Evolutionary conservation across 2,329 filamentous ascomycete species (phyloP).

Genomic region (Fusarium sp.): DNA sequence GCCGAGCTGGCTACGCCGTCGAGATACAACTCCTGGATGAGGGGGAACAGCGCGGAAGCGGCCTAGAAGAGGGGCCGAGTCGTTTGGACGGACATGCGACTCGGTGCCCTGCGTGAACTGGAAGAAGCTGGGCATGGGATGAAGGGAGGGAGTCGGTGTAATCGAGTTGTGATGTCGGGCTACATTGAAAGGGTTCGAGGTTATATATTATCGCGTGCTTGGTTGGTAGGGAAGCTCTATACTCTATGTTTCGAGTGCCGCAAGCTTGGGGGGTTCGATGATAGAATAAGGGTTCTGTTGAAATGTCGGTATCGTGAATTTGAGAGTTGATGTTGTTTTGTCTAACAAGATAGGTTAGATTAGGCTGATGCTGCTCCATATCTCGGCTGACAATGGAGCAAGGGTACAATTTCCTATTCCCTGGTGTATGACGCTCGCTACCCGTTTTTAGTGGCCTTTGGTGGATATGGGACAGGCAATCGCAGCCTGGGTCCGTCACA

Average conservation of each 20-base stretch:
- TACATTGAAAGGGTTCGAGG: constrained; percentile 18
- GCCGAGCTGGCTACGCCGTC: constrained; percentile 55
- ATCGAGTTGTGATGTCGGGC: constrained; percentile 26
- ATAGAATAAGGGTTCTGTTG: constrained; percentile 1
- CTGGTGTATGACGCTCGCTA: constrained; percentile 32
- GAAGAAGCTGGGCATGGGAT: constrained; percentile 73
- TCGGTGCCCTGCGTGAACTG: constrained; percentile 76
- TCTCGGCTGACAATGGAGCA: constrained; percentile 36
- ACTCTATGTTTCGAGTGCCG: not conserved
- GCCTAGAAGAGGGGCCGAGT: constrained; percentile 72
- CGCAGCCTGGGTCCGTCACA: constrained; percentile 24
- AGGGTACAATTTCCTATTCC: constrained; percentile 32
- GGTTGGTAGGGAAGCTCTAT: too few species aligned
- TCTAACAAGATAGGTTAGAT: constrained; percentile 9
- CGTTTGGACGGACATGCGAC: constrained; percentile 65
- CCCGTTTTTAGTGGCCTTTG: constrained; percentile 21
- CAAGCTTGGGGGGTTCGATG: not conserved
- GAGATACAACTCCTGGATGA: constrained; percentile 50
- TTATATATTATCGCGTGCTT: too few species aligned
- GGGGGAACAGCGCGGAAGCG: constrained; percentile 74
- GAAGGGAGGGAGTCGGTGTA: constrained; percentile 26
- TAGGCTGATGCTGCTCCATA: constrained; percentile 19
- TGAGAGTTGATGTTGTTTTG: constrained; percentile 26
- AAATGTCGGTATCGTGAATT: constrained; percentile 24
- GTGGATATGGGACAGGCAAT: constrained; percentile 14